Base-by-base conservation (phyloP, 192 early-diverging fungal genomes). In the Umbelopsis isabellina region DNA sequence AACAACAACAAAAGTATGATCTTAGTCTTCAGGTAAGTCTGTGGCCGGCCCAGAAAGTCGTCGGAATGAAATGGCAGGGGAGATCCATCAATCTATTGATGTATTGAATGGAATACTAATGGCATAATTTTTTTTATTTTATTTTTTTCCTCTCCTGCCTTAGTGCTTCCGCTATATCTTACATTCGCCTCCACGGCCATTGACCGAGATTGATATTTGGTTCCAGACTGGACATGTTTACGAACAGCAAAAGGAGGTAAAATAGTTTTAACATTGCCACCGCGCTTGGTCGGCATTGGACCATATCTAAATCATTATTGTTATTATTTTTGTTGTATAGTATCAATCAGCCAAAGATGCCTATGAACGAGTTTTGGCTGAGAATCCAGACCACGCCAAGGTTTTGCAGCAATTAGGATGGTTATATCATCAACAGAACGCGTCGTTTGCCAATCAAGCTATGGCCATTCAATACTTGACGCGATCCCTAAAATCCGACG, bases 171-270 rank as follows among this genome's bases (percentile, higher is more conserved):
- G 90, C 48, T 94, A 95, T 81, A 96, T 97, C 61, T 77, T 97
- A 4, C 76, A 80, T 37, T 86, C 87, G 41, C 95, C 95, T 8
- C 96, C 95, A 35, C 90, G 89, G 72, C 97, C 97, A 20, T 85
- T 98, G n/a, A 94, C 93, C 33, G 93, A 96, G 72, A 86, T 89
- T 3, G 97, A 99, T 76, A 95, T 99, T 55, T 95, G 93, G 94
- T 99, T 96, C 82, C 96, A 99, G 77, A 97, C 97, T 67, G 97
- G 96, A 9, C 95, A 96, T 67, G 93, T 97, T 3, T 91, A 97
- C 77, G 97, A 99, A 78, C 93, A 95, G 70, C 91, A 93, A 77
- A 95, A 94, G 47, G 94, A 99, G 69, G 90, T 90, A 78, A 30
- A 78, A 25, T 45, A 53, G 53, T 7, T 41, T 16, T 44, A 50